These are phyloP conservation scores for Euphorbia schlechtendalii DNA, from an alignment of 441 rosid species.

Conservation along the genomic window DNA sequence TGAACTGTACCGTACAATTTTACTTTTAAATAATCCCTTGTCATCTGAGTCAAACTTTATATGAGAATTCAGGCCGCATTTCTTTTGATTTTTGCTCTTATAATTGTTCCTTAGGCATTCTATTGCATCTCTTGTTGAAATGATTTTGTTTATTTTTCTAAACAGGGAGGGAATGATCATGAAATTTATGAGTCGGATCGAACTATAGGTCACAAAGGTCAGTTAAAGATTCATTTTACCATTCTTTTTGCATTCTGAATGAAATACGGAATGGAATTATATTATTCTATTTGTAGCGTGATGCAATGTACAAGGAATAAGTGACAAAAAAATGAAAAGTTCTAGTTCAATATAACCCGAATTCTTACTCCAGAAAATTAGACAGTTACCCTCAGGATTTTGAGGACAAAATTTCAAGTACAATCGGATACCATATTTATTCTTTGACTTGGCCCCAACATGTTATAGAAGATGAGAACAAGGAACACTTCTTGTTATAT, in stretches of 20 bases:
- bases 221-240: constrained; percentile 21
- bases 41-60: not conserved
- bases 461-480: not conserved
- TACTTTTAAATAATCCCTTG: not conserved
- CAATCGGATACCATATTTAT: not conserved
- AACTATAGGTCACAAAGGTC: constrained; percentile 92
- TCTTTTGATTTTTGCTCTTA: not conserved
- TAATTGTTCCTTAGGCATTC: not conserved
- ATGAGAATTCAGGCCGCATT: not conserved
- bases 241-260: not conserved
- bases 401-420: not conserved
- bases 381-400: not conserved
- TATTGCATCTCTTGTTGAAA: not conserved
- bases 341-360: not conserved
- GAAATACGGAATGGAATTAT: not conserved
- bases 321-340: not conserved
- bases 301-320: not conserved
- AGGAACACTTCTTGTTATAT: not conserved
- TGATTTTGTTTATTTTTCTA: constrained; percentile 19
- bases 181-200: constrained; percentile 82
- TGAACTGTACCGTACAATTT: not conserved
- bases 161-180: constrained; percentile 94
- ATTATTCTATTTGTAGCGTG: constrained; percentile 1
- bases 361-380: not conserved
- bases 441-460: not conserved